Base-by-base conservation (phyloP, 1,284 basidiomycete species). In the Chiua sp. region DNA sequence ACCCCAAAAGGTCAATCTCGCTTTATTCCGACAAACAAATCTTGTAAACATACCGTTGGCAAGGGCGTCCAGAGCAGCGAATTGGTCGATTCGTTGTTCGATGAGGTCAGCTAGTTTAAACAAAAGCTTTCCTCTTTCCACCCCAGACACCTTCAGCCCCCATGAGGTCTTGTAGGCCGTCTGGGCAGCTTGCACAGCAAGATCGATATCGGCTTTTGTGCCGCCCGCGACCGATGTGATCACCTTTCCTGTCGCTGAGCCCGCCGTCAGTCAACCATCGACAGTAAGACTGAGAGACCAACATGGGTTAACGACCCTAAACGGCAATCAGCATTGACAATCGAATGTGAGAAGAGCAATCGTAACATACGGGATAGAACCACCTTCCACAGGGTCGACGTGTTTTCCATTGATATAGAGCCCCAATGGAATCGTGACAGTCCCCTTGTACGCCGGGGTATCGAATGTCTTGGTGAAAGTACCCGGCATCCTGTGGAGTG, bases 141-240 rank as follows among this genome's bases (percentile, higher is more conserved):
- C 60, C 46, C 83, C 86, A 16, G 86, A 76, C 18, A 71, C 55
- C 32, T 80, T 79, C 47, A 79, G 71, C 52, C 88, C 87, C 87
- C 87, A 90, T n/a, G 71, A 69, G 16, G 78, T 82, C 55, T 87
- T 77, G 73, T 79, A 88, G 3, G 94, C 92, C 72, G 86, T 87
- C 60, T 88, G 86, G 3, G 95, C 96, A 39, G 87, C 91, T 30
- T 80, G 77, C 68, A 94, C 90, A 22, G 94, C 94, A 59, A 77
- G 59, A 70, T 96, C 90, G 68, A 96, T 85, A 68, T 96, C 94
- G 63, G 83, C 80, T 23, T 78, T 63, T 32, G 85, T 85, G 37
- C 83, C 94, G 68, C 88, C 89, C 16, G 90, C 78, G 69, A 96
- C 81, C 57, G 82, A 74, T 32, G 86, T 86, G 70, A 92, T 83